These are phyloP conservation scores for Neonectria punicea DNA, from an alignment of 2,329 filamentous ascomycete genomes.

Conservation along the genomic window DNA sequence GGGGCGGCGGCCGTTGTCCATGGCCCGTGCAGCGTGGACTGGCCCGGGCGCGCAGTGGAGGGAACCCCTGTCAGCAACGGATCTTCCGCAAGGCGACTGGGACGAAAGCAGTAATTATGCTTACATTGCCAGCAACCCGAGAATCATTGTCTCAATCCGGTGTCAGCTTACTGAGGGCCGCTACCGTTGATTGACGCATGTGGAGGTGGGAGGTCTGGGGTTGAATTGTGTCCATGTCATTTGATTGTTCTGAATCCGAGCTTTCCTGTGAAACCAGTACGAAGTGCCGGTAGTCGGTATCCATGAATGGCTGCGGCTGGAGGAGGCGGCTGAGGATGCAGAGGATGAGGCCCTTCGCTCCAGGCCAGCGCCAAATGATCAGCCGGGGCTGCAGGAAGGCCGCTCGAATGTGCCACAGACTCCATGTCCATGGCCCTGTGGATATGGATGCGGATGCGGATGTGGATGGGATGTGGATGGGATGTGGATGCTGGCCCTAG, in stretches of 20 bases:
- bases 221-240: background rate
- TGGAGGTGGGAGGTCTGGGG: background rate
- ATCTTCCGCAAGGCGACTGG: conserved; percentile 8
- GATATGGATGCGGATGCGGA: background rate
- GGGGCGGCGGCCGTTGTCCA: too few species aligned
- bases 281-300: background rate
- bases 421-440: background rate
- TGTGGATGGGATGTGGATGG: background rate
- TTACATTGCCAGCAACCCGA: conserved; percentile 11
- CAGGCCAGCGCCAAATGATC: background rate
- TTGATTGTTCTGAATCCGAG: background rate
- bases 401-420: background rate
- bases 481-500: background rate
- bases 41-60: conserved; percentile 6
- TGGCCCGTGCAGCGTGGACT: background rate
- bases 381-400: background rate
- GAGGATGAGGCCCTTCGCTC: conserved; percentile 10
- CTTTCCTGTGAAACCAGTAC: background rate
- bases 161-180: conserved; percentile 5
- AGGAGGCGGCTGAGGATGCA: conserved; percentile 1
- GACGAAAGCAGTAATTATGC: conserved; percentile 20
- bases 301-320: background rate
- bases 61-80: conserved; percentile 20
- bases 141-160: conserved; percentile 5
- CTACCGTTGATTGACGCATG: conserved; percentile 4